Conservation (phyloP, 805 yeast genomes). For the Ogataea nonfermentans region DNA sequence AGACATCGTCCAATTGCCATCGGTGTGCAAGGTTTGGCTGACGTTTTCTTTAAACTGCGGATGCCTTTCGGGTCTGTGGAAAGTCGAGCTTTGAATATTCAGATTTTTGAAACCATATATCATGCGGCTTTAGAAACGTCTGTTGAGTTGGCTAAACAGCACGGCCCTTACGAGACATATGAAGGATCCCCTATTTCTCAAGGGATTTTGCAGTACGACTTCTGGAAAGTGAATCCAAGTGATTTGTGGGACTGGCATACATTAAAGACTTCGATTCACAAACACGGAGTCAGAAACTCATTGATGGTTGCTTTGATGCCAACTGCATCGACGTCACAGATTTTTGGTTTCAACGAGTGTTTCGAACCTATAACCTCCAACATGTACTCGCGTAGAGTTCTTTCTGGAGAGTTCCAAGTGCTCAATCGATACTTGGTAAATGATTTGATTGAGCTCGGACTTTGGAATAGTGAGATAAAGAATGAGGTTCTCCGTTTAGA, state of each 20-base stretch:
- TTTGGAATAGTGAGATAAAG: slow-evolving; percentile 82
- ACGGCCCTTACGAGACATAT: slow-evolving; percentile 72
- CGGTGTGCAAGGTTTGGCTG: slow-evolving; percentile 98
- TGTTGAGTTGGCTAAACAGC: slow-evolving; percentile 65
- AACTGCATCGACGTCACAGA: slow-evolving; percentile 96
- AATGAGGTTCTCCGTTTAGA: slow-evolving; percentile 69
- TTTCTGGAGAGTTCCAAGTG: slow-evolving; percentile 91
- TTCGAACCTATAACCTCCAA: slow-evolving; percentile 96
- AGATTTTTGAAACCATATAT: slow-evolving; percentile 92
- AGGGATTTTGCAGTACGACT: slow-evolving; percentile 81
- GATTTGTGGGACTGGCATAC: slow-evolving; percentile 84
- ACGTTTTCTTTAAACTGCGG: slow-evolving; percentile 74
- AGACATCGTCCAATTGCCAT: slow-evolving; percentile 92
- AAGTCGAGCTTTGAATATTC: slow-evolving; percentile 73
- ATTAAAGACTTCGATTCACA: slow-evolving; percentile 56
- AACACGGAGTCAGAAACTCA: slow-evolving; percentile 81
- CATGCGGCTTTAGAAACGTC: slow-evolving; percentile 92
- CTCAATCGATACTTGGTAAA: slow-evolving; percentile 83
- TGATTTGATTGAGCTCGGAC: slow-evolving; percentile 76
- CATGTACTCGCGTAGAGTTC: slow-evolving; percentile 83
- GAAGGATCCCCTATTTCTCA: slow-evolving; percentile 87
- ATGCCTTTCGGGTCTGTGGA: slow-evolving; percentile 82
- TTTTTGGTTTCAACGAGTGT: slow-evolving; percentile 90
- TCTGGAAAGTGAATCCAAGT: slow-evolving; percentile 83
- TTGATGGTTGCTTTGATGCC: slow-evolving; percentile 95